Evolutionary conservation across 345 rosid genomes (phyloP).

Genomic region (Angophora floribunda): DNA sequence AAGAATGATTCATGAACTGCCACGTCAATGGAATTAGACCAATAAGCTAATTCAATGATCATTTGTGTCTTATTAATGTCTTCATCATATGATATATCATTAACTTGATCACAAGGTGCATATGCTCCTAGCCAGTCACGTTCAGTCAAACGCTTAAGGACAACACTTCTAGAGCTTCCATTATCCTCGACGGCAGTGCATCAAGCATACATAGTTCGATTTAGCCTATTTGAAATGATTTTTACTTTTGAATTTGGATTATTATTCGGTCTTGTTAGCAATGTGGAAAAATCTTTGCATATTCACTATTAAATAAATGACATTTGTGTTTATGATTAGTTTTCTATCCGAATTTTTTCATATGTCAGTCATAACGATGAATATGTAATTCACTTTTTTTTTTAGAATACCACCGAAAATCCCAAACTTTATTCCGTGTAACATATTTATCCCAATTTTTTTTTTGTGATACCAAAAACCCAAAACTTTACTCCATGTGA

Average conservation of each 20-base stretch:
- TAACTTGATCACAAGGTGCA: not conserved
- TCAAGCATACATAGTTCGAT: not conserved
- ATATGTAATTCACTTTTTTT: too few species aligned
- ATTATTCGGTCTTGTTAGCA: not conserved
- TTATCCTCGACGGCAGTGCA: not conserved
- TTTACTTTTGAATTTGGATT: not conserved
- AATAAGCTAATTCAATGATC: not conserved
- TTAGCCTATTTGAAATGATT: not conserved
- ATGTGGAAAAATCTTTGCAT: not conserved
- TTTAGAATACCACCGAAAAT: too few species aligned
- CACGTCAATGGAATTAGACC: not conserved
- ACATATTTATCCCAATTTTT: too few species aligned
- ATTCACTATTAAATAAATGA: not conserved
- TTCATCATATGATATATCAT: not conserved
- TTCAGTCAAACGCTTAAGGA: not conserved
- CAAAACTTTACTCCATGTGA: too few species aligned
- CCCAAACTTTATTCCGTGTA: too few species aligned
- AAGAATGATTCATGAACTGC: not conserved
- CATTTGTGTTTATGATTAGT: not conserved
- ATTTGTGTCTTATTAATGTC: not conserved
- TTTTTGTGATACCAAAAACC: too few species aligned
- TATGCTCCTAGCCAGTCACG: not conserved
- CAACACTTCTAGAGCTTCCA: not conserved
- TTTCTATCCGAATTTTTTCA: not conserved
- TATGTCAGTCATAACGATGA: not conserved